phyloP scores from a whole-genome alignment of 805 yeast species.

The Tetrapisispora nanseiensis region DNA sequence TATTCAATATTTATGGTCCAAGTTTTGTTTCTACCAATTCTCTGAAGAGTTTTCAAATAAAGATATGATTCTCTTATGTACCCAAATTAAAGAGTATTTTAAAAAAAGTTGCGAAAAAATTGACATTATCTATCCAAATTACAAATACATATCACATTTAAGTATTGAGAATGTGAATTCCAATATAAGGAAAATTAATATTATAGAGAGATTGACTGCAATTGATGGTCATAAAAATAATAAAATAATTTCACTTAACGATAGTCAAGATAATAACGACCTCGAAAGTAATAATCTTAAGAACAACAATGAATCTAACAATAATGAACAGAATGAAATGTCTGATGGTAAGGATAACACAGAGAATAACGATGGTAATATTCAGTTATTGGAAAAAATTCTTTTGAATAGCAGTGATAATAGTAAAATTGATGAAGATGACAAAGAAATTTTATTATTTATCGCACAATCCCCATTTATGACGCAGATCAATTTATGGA shows the following conservation, averaged over 20 bases:
- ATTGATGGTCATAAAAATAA: slow-evolving; percentile 26
- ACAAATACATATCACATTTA: slow-evolving; percentile 47
- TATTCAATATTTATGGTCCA: slow-evolving; percentile 41
- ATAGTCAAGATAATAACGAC: too few relatives aligned
- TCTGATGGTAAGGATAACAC: slow-evolving; percentile 34
- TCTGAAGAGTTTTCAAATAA: slow-evolving; percentile 30
- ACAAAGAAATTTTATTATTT: slow-evolving; percentile 49
- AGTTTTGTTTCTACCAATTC: slow-evolving; percentile 36
- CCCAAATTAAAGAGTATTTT: slow-evolving; percentile 14
- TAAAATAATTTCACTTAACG: too few relatives aligned
- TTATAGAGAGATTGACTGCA: slow-evolving; percentile 35
- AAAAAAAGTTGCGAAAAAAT: slow-evolving; percentile 4
- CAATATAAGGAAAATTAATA: slow-evolving; percentile 62
- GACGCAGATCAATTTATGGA: slow-evolving; percentile 68
- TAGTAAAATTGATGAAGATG: slow-evolving; percentile 10
- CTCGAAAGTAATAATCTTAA: too few relatives aligned
- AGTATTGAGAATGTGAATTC: slow-evolving; percentile 40
- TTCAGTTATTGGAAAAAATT: slow-evolving; percentile 37
- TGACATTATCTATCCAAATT: slow-evolving; percentile 45
- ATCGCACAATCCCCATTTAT: slow-evolving; percentile 54
- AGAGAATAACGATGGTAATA: slow-evolving; percentile 22
- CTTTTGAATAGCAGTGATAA: slow-evolving; percentile 24
- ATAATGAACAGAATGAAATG: not conserved
- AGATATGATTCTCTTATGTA: slow-evolving; percentile 21
- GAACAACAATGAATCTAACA: too few relatives aligned